phyloP scores from a whole-genome alignment of 257 asterid genomes.

The Hygrophila difformis region DNA sequence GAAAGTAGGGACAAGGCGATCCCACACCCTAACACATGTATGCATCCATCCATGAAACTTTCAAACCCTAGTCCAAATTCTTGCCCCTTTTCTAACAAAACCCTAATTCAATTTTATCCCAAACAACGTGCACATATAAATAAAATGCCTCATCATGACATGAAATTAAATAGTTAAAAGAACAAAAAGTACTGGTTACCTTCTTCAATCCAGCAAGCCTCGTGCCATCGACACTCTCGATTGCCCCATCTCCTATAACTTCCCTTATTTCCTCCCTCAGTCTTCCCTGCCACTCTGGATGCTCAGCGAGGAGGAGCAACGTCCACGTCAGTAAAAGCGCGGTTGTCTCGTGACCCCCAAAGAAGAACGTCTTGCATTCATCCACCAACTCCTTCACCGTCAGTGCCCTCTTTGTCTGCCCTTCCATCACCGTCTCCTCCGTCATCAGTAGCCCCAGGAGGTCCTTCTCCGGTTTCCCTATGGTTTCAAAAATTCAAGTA shows the following conservation, averaged over 20 bases:
- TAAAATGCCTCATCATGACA: too few relatives aligned
- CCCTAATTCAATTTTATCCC: too few relatives aligned
- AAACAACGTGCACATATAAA: too few relatives aligned
- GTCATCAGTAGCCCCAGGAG: constrained; percentile 54
- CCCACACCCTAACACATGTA: too few relatives aligned
- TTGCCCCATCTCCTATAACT: constrained; percentile 38
- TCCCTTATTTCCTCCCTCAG: constrained; percentile 58
- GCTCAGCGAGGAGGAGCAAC: constrained; percentile 49
- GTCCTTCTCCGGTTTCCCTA: constrained; percentile 27
- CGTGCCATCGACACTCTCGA: constrained; percentile 31
- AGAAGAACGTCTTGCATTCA: constrained; percentile 90
- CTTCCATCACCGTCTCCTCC: constrained; percentile 24
- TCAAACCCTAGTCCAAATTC: too few relatives aligned
- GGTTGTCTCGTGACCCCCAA: constrained; percentile 87
- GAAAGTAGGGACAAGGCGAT: too few relatives aligned
- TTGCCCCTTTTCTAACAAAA: too few relatives aligned
- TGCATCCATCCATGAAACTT: too few relatives aligned
- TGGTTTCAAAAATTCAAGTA: too few relatives aligned
- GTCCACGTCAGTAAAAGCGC: constrained; percentile 86
- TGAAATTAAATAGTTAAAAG: neutral
- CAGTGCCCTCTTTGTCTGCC: constrained; percentile 30
- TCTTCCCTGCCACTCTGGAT: constrained; percentile 61
- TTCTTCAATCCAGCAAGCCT: constrained; percentile 59
- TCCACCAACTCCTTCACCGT: constrained; percentile 63
- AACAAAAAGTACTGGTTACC: constrained; percentile 31